phyloP scores from a whole-genome alignment of 225 moss, liverwort and hornwort genomes.

The Pseudisothecium myosuroides region DNA sequence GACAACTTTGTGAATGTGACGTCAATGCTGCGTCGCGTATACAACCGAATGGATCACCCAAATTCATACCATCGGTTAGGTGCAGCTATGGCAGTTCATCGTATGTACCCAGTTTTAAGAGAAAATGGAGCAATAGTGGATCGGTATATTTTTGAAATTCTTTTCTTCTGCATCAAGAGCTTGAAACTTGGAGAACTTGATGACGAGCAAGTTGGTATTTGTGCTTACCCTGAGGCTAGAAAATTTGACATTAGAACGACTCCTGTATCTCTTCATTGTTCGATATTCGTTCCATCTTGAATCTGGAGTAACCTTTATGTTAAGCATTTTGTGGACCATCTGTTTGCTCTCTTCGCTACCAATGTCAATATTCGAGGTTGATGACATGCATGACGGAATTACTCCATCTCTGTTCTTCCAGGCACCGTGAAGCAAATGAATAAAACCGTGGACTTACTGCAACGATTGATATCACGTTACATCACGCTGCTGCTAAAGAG shows the following conservation, averaged over 20 bases:
- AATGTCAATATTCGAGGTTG: not conserved
- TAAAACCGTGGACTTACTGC: constrained; percentile 57
- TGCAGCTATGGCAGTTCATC: constrained; percentile 82
- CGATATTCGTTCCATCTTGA: not conserved
- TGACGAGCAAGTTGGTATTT: constrained; percentile 65
- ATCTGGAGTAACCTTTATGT: not conserved
- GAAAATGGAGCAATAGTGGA: constrained; percentile 70
- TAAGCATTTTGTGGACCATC: not conserved
- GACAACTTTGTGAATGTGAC: constrained; percentile 85
- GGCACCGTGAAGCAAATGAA: constrained; percentile 82
- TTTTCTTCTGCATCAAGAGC: constrained; percentile 85
- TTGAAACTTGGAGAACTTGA: constrained; percentile 77
- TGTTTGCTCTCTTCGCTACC: not conserved
- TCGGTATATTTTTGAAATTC: constrained; percentile 78
- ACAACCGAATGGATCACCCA: constrained; percentile 92
- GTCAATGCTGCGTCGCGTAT: constrained; percentile 78
- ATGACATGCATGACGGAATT: not conserved
- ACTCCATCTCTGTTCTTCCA: constrained; percentile 12
- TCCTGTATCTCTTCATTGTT: not conserved
- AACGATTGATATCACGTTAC: constrained; percentile 70
- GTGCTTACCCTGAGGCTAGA: not conserved
- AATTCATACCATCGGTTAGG: constrained; percentile 87
- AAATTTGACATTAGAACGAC: not conserved
- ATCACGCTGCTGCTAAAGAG: constrained; percentile 38
- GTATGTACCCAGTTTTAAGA: constrained; percentile 72